Evolutionary conservation across 2,329 filamentous ascomycete genomes (phyloP).

Genomic region (Zelopaecilomyces penicillatus): DNA sequence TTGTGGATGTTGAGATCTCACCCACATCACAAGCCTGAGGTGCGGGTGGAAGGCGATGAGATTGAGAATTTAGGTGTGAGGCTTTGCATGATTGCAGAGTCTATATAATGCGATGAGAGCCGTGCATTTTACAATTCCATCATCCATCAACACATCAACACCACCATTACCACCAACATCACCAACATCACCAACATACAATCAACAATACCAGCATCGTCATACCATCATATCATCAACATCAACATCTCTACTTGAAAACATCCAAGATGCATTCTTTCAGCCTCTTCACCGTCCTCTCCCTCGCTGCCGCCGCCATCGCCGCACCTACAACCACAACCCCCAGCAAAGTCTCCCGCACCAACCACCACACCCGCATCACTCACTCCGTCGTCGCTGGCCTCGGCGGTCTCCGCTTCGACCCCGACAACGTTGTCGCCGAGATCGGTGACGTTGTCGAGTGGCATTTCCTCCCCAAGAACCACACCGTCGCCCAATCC

Average conservation of each 20-base stretch:
- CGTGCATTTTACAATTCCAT: too few relatives aligned
- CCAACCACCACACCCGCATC: not conserved
- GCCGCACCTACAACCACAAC: conserved; percentile 5
- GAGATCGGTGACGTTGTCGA: conserved; percentile 38
- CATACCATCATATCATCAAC: too few relatives aligned
- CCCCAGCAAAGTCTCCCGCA: not conserved
- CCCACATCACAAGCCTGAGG: too few relatives aligned
- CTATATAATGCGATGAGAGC: too few relatives aligned
- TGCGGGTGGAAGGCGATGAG: too few relatives aligned
- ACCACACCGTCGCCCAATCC: conserved; percentile 55
- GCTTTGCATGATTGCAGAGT: too few relatives aligned
- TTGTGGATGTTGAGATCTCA: too few relatives aligned
- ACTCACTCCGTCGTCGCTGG: conserved; percentile 7
- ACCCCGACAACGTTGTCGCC: conserved; percentile 43
- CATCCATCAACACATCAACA: too few relatives aligned
- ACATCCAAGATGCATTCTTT: conserved; percentile 6
- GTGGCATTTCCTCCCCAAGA: conserved; percentile 37
- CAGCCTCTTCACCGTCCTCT: conserved; percentile 2
- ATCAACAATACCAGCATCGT: too few relatives aligned
- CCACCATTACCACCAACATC: too few relatives aligned
- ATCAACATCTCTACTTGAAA: not conserved
- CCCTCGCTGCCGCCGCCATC: conserved; percentile 3
- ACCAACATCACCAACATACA: too few relatives aligned
- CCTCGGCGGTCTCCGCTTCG: conserved; percentile 32
- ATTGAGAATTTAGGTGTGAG: too few relatives aligned